Conservation (phyloP, 257 asterid genomes). For the Nicotiana otophora region DNA sequence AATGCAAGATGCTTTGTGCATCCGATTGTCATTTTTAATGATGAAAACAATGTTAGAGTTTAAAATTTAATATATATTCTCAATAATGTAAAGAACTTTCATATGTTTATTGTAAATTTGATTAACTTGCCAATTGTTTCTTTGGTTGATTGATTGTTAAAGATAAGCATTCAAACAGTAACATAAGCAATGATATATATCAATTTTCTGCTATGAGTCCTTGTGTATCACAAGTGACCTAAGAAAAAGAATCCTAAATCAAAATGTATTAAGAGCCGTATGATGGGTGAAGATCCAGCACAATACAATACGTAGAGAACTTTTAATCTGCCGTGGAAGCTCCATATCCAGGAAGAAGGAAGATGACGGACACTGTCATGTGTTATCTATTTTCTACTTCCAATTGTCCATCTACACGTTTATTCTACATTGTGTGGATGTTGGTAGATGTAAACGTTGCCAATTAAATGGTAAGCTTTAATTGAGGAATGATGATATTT, state of each 20-base stretch:
- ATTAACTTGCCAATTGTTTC: background rate
- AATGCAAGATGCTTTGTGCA: too few species aligned
- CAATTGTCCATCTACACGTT: background rate
- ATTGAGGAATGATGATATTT: background rate
- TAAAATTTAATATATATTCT: background rate
- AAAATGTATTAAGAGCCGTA: background rate
- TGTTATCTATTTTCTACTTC: background rate
- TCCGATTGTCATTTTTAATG: too few species aligned
- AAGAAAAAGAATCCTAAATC: background rate
- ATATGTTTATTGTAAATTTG: background rate
- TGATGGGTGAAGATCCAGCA: background rate
- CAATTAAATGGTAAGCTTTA: background rate
- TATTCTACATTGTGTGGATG: background rate
- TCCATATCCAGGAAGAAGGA: background rate
- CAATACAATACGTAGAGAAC: background rate
- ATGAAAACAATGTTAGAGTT: background rate
- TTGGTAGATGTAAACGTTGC: background rate
- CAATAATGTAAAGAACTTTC: background rate
- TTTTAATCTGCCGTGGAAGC: background rate
- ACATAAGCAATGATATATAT: background rate
- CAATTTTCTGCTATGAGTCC: background rate
- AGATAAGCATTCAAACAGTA: background rate
- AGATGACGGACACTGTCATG: background rate
- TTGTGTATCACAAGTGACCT: background rate
- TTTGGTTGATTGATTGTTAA: background rate